Percentiles rank a stretch among this genome's conserved stretches.
Conservation (phyloP, 1,284 basidiomycete species). For the Puccinia polysora region DNA sequence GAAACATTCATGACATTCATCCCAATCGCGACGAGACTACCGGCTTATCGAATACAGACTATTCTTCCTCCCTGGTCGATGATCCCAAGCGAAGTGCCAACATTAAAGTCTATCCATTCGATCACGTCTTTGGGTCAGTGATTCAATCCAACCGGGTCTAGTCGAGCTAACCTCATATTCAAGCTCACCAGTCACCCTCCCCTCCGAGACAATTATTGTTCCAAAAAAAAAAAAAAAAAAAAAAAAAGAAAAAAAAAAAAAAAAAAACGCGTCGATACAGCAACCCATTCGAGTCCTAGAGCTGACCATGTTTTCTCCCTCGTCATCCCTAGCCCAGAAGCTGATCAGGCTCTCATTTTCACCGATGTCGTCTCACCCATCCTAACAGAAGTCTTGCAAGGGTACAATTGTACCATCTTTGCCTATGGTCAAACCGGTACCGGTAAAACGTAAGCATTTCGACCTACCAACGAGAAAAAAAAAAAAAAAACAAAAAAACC, state of each 20-base stretch:
- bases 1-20: neutral
- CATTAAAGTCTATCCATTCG: slow-evolving; percentile 44
- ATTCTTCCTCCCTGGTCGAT: slow-evolving; percentile 40
- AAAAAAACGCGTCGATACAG: neutral
- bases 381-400: slow-evolving; percentile 83
- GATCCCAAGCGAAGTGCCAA: slow-evolving; percentile 39
- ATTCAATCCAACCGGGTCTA: neutral
- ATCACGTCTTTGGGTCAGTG: slow-evolving; percentile 44
- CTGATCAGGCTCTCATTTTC: slow-evolving; percentile 91
- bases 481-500: neutral
- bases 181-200: too few relatives aligned
- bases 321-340: slow-evolving; percentile 82
- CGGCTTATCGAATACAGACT: slow-evolving; percentile 27
- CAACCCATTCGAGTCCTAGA: neutral
- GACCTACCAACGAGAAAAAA: neutral
- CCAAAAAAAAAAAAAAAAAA: neutral
- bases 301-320: slow-evolving; percentile 17
- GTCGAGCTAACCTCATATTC: neutral
- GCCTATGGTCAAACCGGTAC: slow-evolving; percentile 99
- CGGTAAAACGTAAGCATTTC: slow-evolving; percentile 69
- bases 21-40: slow-evolving; percentile 9
- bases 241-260: neutral
- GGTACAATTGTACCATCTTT: slow-evolving; percentile 98
- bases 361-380: slow-evolving; percentile 87
- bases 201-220: too few relatives aligned